phyloP scores from a whole-genome alignment of 306 rosid species.

The Betula pendula region DNA sequence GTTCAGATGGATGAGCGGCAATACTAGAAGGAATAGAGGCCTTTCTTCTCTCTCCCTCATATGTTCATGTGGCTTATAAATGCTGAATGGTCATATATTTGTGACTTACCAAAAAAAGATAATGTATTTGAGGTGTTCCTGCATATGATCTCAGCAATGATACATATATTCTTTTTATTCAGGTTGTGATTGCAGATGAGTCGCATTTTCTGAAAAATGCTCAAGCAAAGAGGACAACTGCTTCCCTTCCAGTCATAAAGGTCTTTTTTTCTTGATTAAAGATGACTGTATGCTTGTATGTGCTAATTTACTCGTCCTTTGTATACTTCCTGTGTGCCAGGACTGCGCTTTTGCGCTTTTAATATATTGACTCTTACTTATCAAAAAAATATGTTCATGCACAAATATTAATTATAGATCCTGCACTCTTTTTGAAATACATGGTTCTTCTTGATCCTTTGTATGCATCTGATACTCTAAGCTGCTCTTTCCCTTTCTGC shows the following conservation, averaged over 20 bases:
- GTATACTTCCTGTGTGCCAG: no score
- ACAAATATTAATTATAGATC: slow-evolving; percentile 7
- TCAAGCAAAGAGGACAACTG: slow-evolving; percentile 93
- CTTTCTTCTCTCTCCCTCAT: neutral
- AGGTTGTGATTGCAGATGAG: slow-evolving; percentile 99
- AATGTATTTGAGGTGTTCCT: neutral
- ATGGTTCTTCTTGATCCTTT: neutral
- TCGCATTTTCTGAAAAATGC: slow-evolving; percentile 94
- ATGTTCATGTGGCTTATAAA: slow-evolving; percentile 1
- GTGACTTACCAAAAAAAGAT: neutral
- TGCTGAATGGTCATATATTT: neutral
- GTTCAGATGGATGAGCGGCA: neutral
- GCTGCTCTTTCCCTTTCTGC: neutral
- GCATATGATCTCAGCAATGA: slow-evolving; percentile 28
- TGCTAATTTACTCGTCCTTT: slow-evolving; percentile 16
- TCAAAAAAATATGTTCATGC: slow-evolving; percentile 12
- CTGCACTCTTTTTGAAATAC: neutral
- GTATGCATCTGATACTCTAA: neutral
- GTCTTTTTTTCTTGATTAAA: slow-evolving; percentile 41
- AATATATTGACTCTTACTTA: no score
- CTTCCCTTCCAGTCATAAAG: slow-evolving; percentile 86
- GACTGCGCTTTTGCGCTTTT: no score
- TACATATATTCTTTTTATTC: slow-evolving; percentile 31
- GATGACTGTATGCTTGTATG: slow-evolving; percentile 21
- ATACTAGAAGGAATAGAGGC: no score